Evolutionary conservation across 805 yeast species (phyloP).

Genomic region (Cyberlindnera veronae): DNA sequence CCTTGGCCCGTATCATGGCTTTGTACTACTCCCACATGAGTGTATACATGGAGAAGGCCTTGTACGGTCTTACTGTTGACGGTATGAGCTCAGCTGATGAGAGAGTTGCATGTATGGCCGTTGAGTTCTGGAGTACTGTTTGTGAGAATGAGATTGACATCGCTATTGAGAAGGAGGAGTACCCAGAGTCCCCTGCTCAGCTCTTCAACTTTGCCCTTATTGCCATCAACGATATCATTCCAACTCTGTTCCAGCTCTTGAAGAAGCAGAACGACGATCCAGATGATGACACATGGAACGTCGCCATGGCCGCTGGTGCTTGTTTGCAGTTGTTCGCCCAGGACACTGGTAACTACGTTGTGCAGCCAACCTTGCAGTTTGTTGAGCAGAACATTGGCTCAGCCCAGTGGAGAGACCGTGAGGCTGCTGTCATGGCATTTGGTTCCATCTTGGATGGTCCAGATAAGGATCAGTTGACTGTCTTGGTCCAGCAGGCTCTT

Average conservation of each 20-base stretch:
- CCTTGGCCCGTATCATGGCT: conserved; percentile 87
- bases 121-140: conserved; percentile 99
- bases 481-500: conserved; percentile 76
- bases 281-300: conserved; percentile 96
- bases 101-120: conserved; percentile 95
- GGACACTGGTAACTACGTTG: conserved; percentile 80
- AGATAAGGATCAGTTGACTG: conserved; percentile 62
- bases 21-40: conserved; percentile 87
- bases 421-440: conserved; percentile 98
- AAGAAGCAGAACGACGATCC: conserved; percentile 90
- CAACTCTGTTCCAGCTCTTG: conserved; percentile 74
- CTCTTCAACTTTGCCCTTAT: conserved; percentile 80
- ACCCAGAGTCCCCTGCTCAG: conserved; percentile 46
- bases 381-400: conserved; percentile 69
- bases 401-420: conserved; percentile 78
- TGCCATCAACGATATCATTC: conserved; percentile 82
- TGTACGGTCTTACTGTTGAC: conserved; percentile 81
- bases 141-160: conserved; percentile 94
- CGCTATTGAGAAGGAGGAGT: conserved; percentile 62
- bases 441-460: conserved; percentile 97
- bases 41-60: conserved; percentile 95
- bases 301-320: conserved; percentile 98
- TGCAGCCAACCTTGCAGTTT: conserved; percentile 79
- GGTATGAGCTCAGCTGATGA: conserved; percentile 88
- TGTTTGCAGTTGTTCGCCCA: conserved; percentile 93